These are phyloP conservation scores for Neurospora discreta DNA, from an alignment of 495 filamentous ascomycete species.

Conservation along the genomic window DNA sequence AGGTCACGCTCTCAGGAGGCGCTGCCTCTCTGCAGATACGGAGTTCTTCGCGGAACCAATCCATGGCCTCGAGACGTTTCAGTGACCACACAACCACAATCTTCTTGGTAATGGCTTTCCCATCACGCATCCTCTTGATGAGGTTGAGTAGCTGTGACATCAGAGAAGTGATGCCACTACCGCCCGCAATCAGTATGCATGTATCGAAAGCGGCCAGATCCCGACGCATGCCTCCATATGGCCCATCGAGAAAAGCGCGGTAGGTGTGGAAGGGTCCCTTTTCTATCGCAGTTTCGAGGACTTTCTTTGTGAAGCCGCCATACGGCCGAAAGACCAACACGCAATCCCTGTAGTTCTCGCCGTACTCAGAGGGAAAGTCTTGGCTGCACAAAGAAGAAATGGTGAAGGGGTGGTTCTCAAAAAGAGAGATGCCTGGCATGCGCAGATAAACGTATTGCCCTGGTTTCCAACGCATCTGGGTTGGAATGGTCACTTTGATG, in stretches of 20 bases:
- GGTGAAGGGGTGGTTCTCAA: slow-evolving; percentile 94
- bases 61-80: slow-evolving; percentile 81
- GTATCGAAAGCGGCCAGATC: slow-evolving; percentile 89
- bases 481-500: slow-evolving; percentile 86
- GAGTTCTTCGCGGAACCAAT: slow-evolving; percentile 96
- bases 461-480: slow-evolving; percentile 83
- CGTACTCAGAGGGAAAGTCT: slow-evolving; percentile 82
- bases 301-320: slow-evolving; percentile 74
- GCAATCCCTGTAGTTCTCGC: slow-evolving; percentile 77
- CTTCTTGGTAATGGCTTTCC: slow-evolving; percentile 82
- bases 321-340: slow-evolving; percentile 86
- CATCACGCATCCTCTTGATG: slow-evolving; percentile 88
- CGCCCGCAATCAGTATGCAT: slow-evolving; percentile 83
- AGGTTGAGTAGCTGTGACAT: slow-evolving; percentile 82
- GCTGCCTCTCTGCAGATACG: slow-evolving; percentile 79
- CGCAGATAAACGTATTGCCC: slow-evolving; percentile 92
- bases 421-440: slow-evolving; percentile 79
- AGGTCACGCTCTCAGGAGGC: slow-evolving; percentile 72
- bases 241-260: slow-evolving; percentile 81
- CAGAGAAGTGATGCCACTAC: slow-evolving; percentile 87
- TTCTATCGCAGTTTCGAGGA: slow-evolving; percentile 64
- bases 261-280: slow-evolving; percentile 80
- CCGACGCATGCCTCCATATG: slow-evolving; percentile 88
- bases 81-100: slow-evolving; percentile 88
- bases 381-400: slow-evolving; percentile 76